Percentiles rank a stretch among this genome's conserved stretches.
Evolutionary conservation across 1,284 basidiomycete species (phyloP).

Genomic region (Earliella scabrosa): DNA sequence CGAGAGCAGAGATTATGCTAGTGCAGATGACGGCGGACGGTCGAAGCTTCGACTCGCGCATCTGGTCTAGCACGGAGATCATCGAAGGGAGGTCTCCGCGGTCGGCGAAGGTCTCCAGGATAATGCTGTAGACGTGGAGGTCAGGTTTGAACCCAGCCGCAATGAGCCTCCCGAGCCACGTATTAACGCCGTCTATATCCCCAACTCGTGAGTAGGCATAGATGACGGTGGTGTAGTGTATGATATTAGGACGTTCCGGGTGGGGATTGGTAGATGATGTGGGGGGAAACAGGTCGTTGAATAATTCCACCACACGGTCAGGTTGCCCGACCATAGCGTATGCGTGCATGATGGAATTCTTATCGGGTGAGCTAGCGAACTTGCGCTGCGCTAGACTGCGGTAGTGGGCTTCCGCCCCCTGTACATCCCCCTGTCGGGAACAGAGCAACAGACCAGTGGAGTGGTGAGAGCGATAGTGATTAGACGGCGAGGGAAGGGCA

Average conservation of each 20-base stretch:
- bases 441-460: slow-evolving; percentile 55
- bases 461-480: slow-evolving; percentile 37
- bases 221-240: slow-evolving; percentile 63
- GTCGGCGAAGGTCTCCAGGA: slow-evolving; percentile 65
- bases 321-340: slow-evolving; percentile 52
- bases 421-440: slow-evolving; percentile 53
- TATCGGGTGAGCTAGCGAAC: slow-evolving; percentile 37
- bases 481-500: slow-evolving; percentile 10
- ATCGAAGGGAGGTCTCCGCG: slow-evolving; percentile 62
- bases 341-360: slow-evolving; percentile 54
- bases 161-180: slow-evolving; percentile 61
- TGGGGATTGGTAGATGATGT: slow-evolving; percentile 11
- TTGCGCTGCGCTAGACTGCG: slow-evolving; percentile 37
- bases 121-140: slow-evolving; percentile 58
- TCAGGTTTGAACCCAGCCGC: slow-evolving; percentile 56
- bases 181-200: slow-evolving; percentile 55
- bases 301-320: slow-evolving; percentile 50
- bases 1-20: slow-evolving; percentile 72
- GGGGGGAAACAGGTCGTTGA: slow-evolving; percentile 56
- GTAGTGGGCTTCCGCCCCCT: slow-evolving; percentile 49
- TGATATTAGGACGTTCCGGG: slow-evolving; percentile 43
- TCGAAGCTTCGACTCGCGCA: slow-evolving; percentile 53
- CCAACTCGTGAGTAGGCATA: slow-evolving; percentile 55
- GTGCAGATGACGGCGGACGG: slow-evolving; percentile 69
- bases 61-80: slow-evolving; percentile 62